phyloP scores from a whole-genome alignment of 176 grass and related monocot genomes.

The Juncus effusus region DNA sequence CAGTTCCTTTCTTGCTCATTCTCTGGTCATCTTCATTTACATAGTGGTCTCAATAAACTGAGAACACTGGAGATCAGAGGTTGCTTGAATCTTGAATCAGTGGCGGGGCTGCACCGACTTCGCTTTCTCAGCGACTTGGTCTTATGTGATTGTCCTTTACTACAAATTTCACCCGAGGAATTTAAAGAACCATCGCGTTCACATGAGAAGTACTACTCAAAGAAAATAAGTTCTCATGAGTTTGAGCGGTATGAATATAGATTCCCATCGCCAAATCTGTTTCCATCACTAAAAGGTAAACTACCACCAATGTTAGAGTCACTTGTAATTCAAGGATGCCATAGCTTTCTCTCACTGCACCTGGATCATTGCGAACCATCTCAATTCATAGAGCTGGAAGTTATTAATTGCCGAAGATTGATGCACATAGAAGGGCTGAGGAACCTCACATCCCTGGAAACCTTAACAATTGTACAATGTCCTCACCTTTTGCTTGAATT shows the following conservation, averaged over 20 bases:
- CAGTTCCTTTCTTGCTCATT: background rate
- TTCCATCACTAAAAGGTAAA: background rate
- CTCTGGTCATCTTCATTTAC: background rate
- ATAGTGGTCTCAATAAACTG: constrained; percentile 12
- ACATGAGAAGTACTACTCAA: too few relatives aligned
- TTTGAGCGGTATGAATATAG: too few relatives aligned
- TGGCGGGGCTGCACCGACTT: constrained; percentile 10
- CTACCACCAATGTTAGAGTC: constrained; percentile 22
- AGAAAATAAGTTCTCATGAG: too few relatives aligned
- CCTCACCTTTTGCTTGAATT: constrained; percentile 20
- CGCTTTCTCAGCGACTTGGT: background rate
- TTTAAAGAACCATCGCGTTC: too few relatives aligned
- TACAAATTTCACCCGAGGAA: background rate
- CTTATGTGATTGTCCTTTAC: constrained; percentile 29
- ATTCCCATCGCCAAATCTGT: too few relatives aligned
- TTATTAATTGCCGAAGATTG: constrained; percentile 27
- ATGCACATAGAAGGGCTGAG: background rate
- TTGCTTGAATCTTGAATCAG: constrained; percentile 24
- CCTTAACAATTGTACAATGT: constrained; percentile 25
- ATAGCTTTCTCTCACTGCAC: constrained; percentile 19
- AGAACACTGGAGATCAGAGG: constrained; percentile 30
- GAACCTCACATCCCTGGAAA: constrained; percentile 14
- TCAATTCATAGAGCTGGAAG: constrained; percentile 25
- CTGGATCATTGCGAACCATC: background rate
- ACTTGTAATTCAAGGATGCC: constrained; percentile 32